Base-by-base conservation (phyloP, 2,329 filamentous ascomycete species). In the Lachnellula suecica region DNA sequence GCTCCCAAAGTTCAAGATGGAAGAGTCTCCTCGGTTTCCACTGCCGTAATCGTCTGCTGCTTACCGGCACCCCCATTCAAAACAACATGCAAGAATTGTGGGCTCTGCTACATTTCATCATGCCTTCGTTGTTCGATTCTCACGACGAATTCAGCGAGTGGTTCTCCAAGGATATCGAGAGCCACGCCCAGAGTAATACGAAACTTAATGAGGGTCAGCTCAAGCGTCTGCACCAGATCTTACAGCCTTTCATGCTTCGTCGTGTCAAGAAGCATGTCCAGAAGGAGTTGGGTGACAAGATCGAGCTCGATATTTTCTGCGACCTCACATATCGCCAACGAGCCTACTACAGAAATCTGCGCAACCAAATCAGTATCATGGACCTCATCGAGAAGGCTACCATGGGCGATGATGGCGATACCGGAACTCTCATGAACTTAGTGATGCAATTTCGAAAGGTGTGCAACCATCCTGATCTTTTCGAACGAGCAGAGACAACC, bases 361-460 rank as follows among this genome's bases (percentile, higher is more conserved):
- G 94, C 46, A 96, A 96, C 74, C 94, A 96, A 73, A 97, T 99
- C 73, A 97, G 91, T 71, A 91, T 99, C 62, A 94, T 97, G 85
- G 94, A 99, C 68, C 84, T 99, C 17, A 95, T 99, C 50, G 94
- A 99, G 71, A 97, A 97, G 79, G 91, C 91, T 1, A 93, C 93
- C 2, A 82, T 94, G 62, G 94, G 94, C 31, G 92, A 97, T 64
- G 94, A 97, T 45, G 87, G 93, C 63, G 94, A 97, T 68, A 96
- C 90, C 31, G 92, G 93, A 37, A 97, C 93, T 1, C 74, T 99
- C 65, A 97, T 99, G 94, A 99, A 99, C 71, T 78, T 99, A 59
- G 94, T 99, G 58, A 99, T 99, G 94, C 94, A 99, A 73, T 99
- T 99, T 82, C 85, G 94, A 64, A 99, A 99, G 74, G 94, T 99